These are phyloP conservation scores for Phytomonas sp. DNA, from an alignment of 208 protist genomes.

Conservation along the genomic window DNA sequence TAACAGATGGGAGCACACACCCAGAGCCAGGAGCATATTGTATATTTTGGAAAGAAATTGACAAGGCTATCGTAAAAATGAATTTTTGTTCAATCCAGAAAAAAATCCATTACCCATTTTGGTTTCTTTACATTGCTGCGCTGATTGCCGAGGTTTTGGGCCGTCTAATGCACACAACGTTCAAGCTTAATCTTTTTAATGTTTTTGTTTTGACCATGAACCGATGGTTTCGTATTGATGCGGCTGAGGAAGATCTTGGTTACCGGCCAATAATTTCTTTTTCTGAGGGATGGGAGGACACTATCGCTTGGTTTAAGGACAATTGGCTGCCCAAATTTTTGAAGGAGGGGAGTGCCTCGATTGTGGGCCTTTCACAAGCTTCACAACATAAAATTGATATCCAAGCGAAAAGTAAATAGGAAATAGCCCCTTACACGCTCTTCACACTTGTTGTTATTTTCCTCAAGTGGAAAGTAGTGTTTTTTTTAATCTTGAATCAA, in stretches of 20 bases:
- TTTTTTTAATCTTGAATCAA: constrained; percentile 1
- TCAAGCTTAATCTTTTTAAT: constrained; percentile 92
- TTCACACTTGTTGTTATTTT: constrained; percentile 2
- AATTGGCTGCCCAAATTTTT: constrained; percentile 87
- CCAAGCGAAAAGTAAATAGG: constrained; percentile 30
- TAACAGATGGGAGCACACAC: constrained; percentile 91
- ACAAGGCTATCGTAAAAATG: constrained; percentile 86
- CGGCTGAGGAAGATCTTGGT: constrained; percentile 79
- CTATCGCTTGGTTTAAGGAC: constrained; percentile 84
- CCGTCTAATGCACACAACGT: constrained; percentile 65
- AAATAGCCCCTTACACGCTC: background rate
- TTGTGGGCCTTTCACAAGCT: constrained; percentile 55
- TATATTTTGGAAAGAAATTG: constrained; percentile 89
- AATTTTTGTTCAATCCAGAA: constrained; percentile 77
- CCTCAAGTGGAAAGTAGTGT: background rate
- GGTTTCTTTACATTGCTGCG: constrained; percentile 80
- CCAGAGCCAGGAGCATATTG: constrained; percentile 82
- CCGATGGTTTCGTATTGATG: constrained; percentile 90
- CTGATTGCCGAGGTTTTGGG: constrained; percentile 68
- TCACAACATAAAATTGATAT: constrained; percentile 90
- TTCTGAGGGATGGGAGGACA: constrained; percentile 79
- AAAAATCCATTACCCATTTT: constrained; percentile 85
- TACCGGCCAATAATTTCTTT: constrained; percentile 87
- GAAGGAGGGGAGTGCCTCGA: constrained; percentile 43
- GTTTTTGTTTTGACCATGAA: constrained; percentile 94